Evolutionary conservation across 2,329 filamentous ascomycete species (phyloP), one percentile per base, ranked within the genome.

Genomic region (Diaporthe nobilis): DNA sequence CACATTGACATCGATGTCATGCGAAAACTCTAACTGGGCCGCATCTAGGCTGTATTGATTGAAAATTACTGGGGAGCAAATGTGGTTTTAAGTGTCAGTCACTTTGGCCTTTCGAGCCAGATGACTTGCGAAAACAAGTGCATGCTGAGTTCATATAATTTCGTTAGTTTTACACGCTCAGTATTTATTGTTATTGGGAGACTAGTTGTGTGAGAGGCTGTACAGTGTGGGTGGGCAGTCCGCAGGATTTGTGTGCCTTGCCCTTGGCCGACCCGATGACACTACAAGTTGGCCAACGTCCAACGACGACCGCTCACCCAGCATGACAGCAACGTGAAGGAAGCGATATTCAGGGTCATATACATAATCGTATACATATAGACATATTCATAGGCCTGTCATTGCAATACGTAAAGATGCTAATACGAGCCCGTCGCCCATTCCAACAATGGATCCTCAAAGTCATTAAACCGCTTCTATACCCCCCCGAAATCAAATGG

Each of bases 371-470:
- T 44, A 65, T 22, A 34, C 34, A 65, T 31, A 44, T 31, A 28
- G 49, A 68, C 22, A 68, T 53, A 9, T 68, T 53, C 65, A 39
- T 55, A 55, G 65, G 65, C 65, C 34, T 68, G 47, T 68, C 65
- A 68, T 53, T 68, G 65, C 65, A 68, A 53, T 53, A 53, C 65
- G 65, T 68, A 68, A 68, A 53, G 15, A 47, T 39, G 65, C 47
- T 10, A 68, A 42, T 53, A 31, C 47, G 20, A 68, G 65, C 65
- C 47, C 25, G 22, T 42, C n/a, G 34, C 44, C 65, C n/a, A 53
- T 17, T 68, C 47, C 65, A 39, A 68, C 65, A 47, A 4, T 39
- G 22, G 25, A 25, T 28, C 22, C 61, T 25, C 31, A 53, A 49
- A 37, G 39, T 70, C 57, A 75, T 63, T 49, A 51, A 42, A 51